Evolutionary conservation across 2,329 filamentous ascomycete species (phyloP).

Genomic region (Paecilomyces sp.): DNA sequence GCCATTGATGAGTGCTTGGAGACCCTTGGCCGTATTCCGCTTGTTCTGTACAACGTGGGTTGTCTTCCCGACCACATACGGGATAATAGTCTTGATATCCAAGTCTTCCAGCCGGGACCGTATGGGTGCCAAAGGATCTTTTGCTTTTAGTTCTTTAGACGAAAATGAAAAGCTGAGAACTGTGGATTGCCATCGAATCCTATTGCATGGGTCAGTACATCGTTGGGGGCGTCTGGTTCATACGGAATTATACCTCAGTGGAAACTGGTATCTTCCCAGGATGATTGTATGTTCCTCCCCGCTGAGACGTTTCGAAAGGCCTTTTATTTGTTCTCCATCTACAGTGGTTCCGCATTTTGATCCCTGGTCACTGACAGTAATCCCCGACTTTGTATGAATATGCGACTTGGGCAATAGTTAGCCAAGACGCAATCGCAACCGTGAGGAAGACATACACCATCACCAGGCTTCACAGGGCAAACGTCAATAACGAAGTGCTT

Average conservation of each 20-base stretch:
- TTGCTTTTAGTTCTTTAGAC: conserved; percentile 58
- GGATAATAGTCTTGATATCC: conserved; percentile 77
- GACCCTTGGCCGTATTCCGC: conserved; percentile 77
- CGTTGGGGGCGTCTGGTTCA: background rate
- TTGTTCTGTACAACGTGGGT: conserved; percentile 87
- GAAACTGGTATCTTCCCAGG: conserved; percentile 62
- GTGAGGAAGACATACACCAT: conserved; percentile 49
- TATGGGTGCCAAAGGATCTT: conserved; percentile 56
- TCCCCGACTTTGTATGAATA: conserved; percentile 56
- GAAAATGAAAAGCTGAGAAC: conserved; percentile 77
- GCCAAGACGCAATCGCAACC: background rate
- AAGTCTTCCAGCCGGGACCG: conserved; percentile 65
- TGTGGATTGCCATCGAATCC: conserved; percentile 70
- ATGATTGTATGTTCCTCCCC: conserved; percentile 57
- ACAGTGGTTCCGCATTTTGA: conserved; percentile 79
- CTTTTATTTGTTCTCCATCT: conserved; percentile 64
- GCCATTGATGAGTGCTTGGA: conserved; percentile 79
- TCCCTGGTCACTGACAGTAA: conserved; percentile 71
- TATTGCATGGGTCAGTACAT: conserved; percentile 24
- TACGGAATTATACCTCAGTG: conserved; percentile 30
- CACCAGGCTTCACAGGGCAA: conserved; percentile 54
- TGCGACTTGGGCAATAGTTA: conserved; percentile 43
- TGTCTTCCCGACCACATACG: conserved; percentile 63
- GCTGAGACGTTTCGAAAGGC: conserved; percentile 51
- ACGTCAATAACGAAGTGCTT: conserved; percentile 79